Base-by-base conservation (phyloP, 306 rosid genomes). In the Prunus dulcis region DNA sequence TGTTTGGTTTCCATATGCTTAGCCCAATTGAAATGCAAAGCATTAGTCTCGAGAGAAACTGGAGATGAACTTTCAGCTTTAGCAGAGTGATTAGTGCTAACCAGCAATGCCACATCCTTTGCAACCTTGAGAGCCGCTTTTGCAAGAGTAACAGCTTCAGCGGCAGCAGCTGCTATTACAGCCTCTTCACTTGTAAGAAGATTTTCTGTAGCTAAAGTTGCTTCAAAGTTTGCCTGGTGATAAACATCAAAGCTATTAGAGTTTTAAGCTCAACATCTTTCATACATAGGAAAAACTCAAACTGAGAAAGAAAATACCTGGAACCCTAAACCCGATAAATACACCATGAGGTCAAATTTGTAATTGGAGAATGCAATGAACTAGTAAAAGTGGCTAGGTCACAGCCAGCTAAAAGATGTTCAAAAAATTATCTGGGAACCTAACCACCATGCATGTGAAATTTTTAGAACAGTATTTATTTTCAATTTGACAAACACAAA, bases 121-220 rank as follows among this genome's bases (percentile, higher is more conserved):
- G 97, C 97, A 89, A 92, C 85, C 83, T 92, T 88, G 56, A 84
- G 83, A 32, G 97, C 97, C 8, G 97, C 97, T 81, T 87, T 95
- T 50, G 97, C 97, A 82, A 90, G 99, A 80, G 97, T 79, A 76
- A 95, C 85, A 30, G 97, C 97, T 87, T 95, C 96, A 55, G 97
- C 90, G 19, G 99, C 90, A 49, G 99, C 99, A 22, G 97, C 97
- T 50, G 92, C 89, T 80, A 95, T 87, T 12, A 86, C 84, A 19
- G 96, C 97, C 80, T 95, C 97, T 84, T 95, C 97, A 83, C 88
- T 87, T 18, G 88, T 86, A 41, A 95, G 78, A 74, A 92, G 96
- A 32, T 90, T 87, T 78, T 93, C 95, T 3, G 91, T 72, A 51
- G 92, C 85, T 57, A 93, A 76, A 61, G 92, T 81, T 81, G 91